Base-by-base conservation (phyloP, 352 stramenopile species). In the Globisporangium yorkense region DNA sequence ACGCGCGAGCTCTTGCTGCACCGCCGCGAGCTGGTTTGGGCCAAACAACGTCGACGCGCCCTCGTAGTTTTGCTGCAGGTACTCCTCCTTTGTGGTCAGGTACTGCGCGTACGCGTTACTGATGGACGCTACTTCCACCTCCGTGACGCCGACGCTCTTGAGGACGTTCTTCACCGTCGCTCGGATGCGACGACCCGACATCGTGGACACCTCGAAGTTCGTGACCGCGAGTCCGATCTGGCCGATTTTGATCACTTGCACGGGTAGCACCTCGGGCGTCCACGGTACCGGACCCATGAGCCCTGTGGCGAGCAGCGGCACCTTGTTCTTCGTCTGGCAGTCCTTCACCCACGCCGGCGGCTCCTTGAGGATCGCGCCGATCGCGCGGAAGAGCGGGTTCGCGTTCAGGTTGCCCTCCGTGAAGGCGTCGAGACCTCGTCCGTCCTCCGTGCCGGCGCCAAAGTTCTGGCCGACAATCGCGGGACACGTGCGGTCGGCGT, bases 31-130 rank as follows among this genome's bases (percentile, higher is more conserved):
- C 45, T 88, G 79, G 37, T 89, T 88, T 1, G 77, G 79, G 12
- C 79, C 80, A 37, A 89, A 88, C 13, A 87, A 64, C 24, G 80
- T 91, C 5, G 77, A 91, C 24, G 80, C 75, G 21, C 80, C 80
- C 60, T 91, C 80, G 56, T 91, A 91, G 55, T 86, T 53, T 56
- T 90, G 80, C 6, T 58, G 66, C 2, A 75, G 45, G 55, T 89
- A 90, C 54, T 90, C 80, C 41, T 88, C 79, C 5, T 56, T 56
- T 2, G 80, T 90, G 41, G 79, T 84, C 58, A 87, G 54, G 57
- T 90, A 90, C 33, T 68, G 59, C 20, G 72, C 68, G 57, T 90
- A 89, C 1, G 61, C 75, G 55, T 91, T 89, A 21, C 61, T 80
- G 54, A 84, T 64, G 2, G 75, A 67, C 13, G 65, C 67, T 9